Conservation (phyloP, 2,329 filamentous ascomycete species). For the Trichophyton equinum region DNA sequence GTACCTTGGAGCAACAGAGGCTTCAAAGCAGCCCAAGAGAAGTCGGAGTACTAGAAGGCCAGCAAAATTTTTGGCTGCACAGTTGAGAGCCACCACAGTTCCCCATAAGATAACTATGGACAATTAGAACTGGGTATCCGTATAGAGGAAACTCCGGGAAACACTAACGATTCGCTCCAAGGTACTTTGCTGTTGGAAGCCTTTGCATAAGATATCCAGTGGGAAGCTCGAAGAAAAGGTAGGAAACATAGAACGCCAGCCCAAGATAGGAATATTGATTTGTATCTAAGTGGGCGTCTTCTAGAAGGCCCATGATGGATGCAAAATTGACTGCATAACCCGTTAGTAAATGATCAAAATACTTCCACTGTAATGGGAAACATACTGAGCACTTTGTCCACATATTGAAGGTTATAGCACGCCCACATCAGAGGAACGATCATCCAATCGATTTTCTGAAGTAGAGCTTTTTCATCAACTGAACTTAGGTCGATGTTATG, state of each 20-base stretch:
- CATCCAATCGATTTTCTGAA: conserved; percentile 28
- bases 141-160: neutral
- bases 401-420: conserved; percentile 48
- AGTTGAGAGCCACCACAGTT: conserved; percentile 46
- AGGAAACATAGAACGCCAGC: conserved; percentile 61
- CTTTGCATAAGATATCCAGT: conserved; percentile 53
- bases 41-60: conserved; percentile 50
- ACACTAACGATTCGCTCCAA: conserved; percentile 38
- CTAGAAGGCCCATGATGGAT: conserved; percentile 30
- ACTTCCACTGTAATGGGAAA: neutral
- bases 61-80: conserved; percentile 48
- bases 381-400: conserved; percentile 43
- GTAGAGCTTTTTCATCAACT: conserved; percentile 22
- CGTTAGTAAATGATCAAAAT: neutral
- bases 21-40: conserved; percentile 59
- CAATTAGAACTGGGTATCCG: neutral
- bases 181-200: conserved; percentile 55
- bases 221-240: conserved; percentile 59
- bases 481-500: conserved; percentile 59
- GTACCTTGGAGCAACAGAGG: conserved; percentile 23
- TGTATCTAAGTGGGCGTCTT: conserved; percentile 37
- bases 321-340: conserved; percentile 15
- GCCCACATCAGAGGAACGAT: conserved; percentile 42
- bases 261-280: conserved; percentile 57
- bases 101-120: conserved; percentile 50